Conservation (phyloP, 2,329 filamentous ascomycete species). For the Tolypocladium inflatum region DNA sequence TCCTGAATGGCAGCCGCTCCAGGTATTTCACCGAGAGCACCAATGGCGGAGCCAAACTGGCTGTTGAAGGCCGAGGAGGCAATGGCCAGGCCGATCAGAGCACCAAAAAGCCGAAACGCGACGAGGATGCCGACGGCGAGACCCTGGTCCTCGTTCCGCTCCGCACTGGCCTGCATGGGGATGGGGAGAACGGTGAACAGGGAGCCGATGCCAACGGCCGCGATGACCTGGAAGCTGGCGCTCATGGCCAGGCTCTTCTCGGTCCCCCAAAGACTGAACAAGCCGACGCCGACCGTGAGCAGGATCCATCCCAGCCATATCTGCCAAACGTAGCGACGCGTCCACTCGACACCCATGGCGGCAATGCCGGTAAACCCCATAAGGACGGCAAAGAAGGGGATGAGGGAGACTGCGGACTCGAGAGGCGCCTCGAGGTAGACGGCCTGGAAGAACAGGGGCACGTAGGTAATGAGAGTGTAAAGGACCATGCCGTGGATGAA, state of each 20-base stretch:
- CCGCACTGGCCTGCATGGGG: constrained; percentile 23
- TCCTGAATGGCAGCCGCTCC: no score
- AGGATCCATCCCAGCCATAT: no score
- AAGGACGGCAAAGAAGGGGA: no score
- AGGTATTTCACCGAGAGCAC: no score
- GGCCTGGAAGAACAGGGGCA: constrained; percentile 24
- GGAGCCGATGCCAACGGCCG: constrained; percentile 14
- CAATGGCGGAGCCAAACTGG: neutral
- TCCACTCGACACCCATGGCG: no score
- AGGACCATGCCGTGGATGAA: constrained; percentile 22
- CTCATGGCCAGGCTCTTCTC: constrained; percentile 3
- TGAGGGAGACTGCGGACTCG: constrained; percentile 8
- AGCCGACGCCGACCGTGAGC: no score
- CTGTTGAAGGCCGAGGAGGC: constrained; percentile 8
- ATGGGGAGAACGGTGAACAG: constrained; percentile 9
- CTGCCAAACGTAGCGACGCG: no score
- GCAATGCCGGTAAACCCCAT: no score
- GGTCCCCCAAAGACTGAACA: constrained; percentile 9
- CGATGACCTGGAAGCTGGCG: constrained; percentile 15
- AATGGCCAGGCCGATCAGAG: constrained; percentile 23
- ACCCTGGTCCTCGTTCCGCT: constrained; percentile 21
- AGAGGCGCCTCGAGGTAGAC: constrained; percentile 18
- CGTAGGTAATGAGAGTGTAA: constrained; percentile 17
- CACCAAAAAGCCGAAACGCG: constrained; percentile 25
- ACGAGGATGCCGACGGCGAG: constrained; percentile 22